phyloP scores from a whole-genome alignment of 345 rosid species.

The Brassica juncea region DNA sequence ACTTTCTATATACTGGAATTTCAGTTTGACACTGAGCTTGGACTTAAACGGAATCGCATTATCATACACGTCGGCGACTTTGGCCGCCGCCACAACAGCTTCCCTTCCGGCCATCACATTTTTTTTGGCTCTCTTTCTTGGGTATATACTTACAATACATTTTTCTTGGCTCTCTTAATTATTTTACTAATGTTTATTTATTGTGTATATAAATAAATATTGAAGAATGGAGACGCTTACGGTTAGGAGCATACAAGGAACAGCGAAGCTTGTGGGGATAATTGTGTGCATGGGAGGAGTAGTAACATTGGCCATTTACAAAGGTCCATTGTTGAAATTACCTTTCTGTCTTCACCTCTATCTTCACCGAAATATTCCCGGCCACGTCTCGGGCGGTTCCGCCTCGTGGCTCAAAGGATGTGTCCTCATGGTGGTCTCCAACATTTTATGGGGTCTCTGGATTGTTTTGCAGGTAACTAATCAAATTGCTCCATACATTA shows the following conservation, averaged over 20 bases:
- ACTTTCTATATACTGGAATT: neutral
- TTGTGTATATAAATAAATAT: neutral
- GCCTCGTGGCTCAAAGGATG: constrained; percentile 80
- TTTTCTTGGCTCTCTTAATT: constrained; percentile 59
- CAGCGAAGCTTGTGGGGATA: constrained; percentile 69
- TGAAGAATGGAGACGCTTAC: constrained; percentile 69
- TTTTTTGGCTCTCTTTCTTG: constrained; percentile 74
- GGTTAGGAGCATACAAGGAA: constrained; percentile 57
- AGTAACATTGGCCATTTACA: constrained; percentile 65
- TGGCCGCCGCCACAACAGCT: constrained; percentile 86
- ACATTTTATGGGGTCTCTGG: constrained; percentile 77
- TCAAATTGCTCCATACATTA: constrained; percentile 4
- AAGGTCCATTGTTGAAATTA: constrained; percentile 63
- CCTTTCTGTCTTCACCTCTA: constrained; percentile 45
- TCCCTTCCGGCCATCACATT: constrained; percentile 89
- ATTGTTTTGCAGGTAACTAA: constrained; percentile 72
- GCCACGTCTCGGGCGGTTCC: constrained; percentile 46
- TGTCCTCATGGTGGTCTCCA: constrained; percentile 78
- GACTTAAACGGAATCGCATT: constrained; percentile 71
- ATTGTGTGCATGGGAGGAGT: constrained; percentile 68
- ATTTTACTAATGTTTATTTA: neutral
- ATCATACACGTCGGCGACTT: constrained; percentile 70
- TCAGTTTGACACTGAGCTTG: constrained; percentile 67
- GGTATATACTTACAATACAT: constrained; percentile 46
- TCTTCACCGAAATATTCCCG: constrained; percentile 24